Percentiles rank a stretch among this genome's conserved stretches.
phyloP scores from a whole-genome alignment of 2,329 filamentous ascomycete species.

The Xylariaceae sp. region DNA sequence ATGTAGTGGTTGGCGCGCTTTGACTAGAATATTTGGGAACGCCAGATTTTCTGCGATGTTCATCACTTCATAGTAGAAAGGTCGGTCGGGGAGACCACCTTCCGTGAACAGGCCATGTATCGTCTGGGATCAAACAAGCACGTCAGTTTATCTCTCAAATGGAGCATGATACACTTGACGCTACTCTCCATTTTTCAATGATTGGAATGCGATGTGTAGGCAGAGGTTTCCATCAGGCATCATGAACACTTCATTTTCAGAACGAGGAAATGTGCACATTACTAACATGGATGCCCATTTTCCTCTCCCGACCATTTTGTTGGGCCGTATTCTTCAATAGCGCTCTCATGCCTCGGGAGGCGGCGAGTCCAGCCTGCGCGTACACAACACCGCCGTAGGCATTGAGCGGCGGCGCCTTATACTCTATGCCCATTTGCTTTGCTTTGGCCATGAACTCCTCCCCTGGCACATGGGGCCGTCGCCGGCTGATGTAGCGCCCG shows the following conservation, averaged over 20 bases:
- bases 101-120: slow-evolving; percentile 55
- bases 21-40: slow-evolving; percentile 48
- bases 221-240: too few species aligned
- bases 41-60: slow-evolving; percentile 42
- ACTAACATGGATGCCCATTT: too few species aligned
- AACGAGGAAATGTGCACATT: too few species aligned
- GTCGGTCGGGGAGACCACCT: slow-evolving; percentile 43
- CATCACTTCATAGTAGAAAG: slow-evolving; percentile 50
- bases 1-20: slow-evolving; percentile 42
- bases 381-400: slow-evolving; percentile 45
- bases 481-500: slow-evolving; percentile 34
- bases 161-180: background rate
- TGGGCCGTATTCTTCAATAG: too few species aligned
- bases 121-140: too few species aligned
- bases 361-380: slow-evolving; percentile 38
- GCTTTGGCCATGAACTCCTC: slow-evolving; percentile 23
- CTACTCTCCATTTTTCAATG: background rate
- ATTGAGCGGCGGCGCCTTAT: too few species aligned
- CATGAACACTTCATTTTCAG: too few species aligned
- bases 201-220: too few species aligned
- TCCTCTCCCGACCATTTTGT: too few species aligned
- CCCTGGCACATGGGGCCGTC: slow-evolving; percentile 32
- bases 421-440: background rate
- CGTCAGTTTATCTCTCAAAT: too few species aligned
- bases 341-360: slow-evolving; percentile 32